Evolutionary conservation across 2,329 filamentous ascomycete species (phyloP).

Genomic region (Aspergillus unguis): DNA sequence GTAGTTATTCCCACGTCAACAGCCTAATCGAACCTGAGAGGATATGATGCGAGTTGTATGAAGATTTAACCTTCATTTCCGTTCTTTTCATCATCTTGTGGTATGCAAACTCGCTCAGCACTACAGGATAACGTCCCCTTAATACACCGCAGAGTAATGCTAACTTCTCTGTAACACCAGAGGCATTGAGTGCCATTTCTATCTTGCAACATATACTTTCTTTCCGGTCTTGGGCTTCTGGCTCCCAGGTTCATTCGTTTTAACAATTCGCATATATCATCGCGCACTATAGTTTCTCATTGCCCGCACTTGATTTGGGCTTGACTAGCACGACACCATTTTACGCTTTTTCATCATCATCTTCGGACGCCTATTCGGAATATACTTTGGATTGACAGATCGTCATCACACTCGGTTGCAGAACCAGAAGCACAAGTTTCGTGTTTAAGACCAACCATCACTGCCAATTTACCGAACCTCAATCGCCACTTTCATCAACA

Average conservation of each 20-base stretch:
- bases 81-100: slow-evolving; percentile 13
- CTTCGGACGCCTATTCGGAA: slow-evolving; percentile 7
- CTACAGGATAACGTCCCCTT: not conserved
- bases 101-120: slow-evolving; percentile 17
- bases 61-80: slow-evolving; percentile 17
- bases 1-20: slow-evolving; percentile 14
- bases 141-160: not conserved
- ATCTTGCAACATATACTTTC: slow-evolving; percentile 21
- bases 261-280: slow-evolving; percentile 1
- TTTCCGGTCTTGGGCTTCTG: slow-evolving; percentile 18
- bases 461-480: not conserved
- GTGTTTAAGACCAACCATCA: not conserved
- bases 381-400: slow-evolving; percentile 13
- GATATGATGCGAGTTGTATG: slow-evolving; percentile 23
- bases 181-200: slow-evolving; percentile 33
- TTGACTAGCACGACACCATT: not conserved
- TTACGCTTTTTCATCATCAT: slow-evolving; percentile 8
- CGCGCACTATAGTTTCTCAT: slow-evolving; percentile 1
- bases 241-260: slow-evolving; percentile 18
- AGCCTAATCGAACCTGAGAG: slow-evolving; percentile 21
- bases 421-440: not conserved
- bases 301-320: slow-evolving; percentile 2
- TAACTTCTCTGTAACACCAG: slow-evolving; percentile 15
- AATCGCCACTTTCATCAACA: slow-evolving; percentile 11
- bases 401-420: not conserved